Evolutionary conservation across 768 basidiomycete species (phyloP).

Genomic region (Russula compacta): DNA sequence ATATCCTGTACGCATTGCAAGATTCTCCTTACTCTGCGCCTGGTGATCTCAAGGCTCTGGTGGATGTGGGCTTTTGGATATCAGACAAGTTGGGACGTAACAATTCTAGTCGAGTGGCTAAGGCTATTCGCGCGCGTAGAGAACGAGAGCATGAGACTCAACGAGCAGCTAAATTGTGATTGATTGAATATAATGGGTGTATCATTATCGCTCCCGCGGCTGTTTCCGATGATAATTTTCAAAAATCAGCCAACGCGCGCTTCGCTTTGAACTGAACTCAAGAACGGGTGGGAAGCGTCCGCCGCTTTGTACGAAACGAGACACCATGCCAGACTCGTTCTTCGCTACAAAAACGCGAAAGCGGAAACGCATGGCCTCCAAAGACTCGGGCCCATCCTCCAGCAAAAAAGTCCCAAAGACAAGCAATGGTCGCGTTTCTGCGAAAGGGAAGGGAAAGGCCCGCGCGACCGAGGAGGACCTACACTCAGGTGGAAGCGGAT

Average conservation of each 20-base stretch:
- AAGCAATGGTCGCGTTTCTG: conserved; percentile 19
- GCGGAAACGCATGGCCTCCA: conserved; percentile 42
- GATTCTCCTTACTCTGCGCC: conserved; percentile 49
- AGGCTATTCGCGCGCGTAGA: conserved; percentile 52
- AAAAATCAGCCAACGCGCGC: background rate
- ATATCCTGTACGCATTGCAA: conserved; percentile 76
- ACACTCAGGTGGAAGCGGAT: conserved; percentile 46
- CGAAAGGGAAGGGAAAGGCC: conserved; percentile 22
- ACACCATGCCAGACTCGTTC: conserved; percentile 76
- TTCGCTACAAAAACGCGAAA: conserved; percentile 61
- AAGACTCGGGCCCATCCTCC: conserved; percentile 27
- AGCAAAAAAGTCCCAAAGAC: conserved; percentile 26
- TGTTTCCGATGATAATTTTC: conserved; percentile 1
- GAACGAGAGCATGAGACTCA: conserved; percentile 27
- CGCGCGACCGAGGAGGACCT: conserved; percentile 50
- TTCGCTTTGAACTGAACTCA: background rate
- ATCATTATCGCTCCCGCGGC: background rate
- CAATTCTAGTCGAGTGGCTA: conserved; percentile 70
- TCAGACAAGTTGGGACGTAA: conserved; percentile 53
- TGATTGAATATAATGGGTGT: too few relatives aligned
- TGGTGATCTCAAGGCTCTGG: conserved; percentile 60
- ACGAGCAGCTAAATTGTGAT: background rate
- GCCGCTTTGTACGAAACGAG: background rate
- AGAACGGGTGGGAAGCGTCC: background rate
- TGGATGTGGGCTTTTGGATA: conserved; percentile 79